Percentiles rank a stretch among this genome's conserved stretches.
These are phyloP conservation scores for Coemansia erecta DNA, from an alignment of 192 early-diverging fungal species.

Conservation along the genomic window DNA sequence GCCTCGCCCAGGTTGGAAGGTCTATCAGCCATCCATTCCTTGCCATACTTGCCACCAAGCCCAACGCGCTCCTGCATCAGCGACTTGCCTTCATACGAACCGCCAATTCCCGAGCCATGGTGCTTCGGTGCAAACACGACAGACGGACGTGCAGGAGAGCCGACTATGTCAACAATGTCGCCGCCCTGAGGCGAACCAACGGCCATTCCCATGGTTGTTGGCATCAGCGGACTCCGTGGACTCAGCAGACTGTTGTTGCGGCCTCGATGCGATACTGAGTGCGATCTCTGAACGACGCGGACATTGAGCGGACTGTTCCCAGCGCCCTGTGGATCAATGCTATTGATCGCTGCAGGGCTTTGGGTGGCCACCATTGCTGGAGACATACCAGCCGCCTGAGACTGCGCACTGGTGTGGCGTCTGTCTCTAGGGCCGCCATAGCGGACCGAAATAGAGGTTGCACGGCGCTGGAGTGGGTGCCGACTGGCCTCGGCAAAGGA, in stretches of 20 bases:
- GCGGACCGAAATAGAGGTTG: background rate
- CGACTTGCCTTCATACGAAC: conserved; percentile 15
- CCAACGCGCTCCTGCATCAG: conserved; percentile 26
- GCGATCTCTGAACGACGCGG: conserved; percentile 8
- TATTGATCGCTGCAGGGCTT: background rate
- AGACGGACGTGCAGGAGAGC: conserved; percentile 22
- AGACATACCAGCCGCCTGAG: background rate
- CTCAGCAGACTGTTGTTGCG: background rate
- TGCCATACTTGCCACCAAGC: conserved; percentile 33
- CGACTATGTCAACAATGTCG: conserved; percentile 29
- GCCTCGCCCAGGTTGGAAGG: conserved; percentile 36
- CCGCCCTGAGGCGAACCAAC: conserved; percentile 26
- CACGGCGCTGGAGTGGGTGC: background rate
- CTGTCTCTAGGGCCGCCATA: background rate
- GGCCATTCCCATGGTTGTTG: conserved; percentile 7
- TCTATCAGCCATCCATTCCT: conserved; percentile 47
- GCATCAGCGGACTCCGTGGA: background rate
- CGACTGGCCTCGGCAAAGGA: background rate
- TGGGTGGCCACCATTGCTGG: no score
- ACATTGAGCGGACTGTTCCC: conserved; percentile 4
- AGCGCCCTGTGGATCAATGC: background rate
- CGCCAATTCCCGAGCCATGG: conserved; percentile 23
- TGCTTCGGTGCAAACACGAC: conserved; percentile 29
- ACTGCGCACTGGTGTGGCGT: background rate
- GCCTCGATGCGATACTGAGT: conserved; percentile 4